Conservation (phyloP, 192 early-diverging fungal genomes). For the Pecoramyces ruminantium region DNA sequence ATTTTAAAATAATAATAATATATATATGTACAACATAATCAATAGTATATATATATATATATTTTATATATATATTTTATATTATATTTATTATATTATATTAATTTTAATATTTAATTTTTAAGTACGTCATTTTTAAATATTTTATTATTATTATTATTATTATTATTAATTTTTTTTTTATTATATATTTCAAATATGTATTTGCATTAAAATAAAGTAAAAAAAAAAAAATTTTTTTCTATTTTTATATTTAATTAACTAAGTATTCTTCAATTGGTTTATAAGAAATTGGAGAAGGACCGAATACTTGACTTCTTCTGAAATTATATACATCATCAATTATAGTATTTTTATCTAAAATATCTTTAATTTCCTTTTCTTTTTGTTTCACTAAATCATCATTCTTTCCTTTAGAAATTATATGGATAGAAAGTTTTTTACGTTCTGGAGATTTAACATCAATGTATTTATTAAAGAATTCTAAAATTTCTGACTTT, state of each 20-base stretch:
- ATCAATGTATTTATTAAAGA: conserved; percentile 37
- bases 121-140: no score
- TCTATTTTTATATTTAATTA: neutral
- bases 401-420: conserved; percentile 15
- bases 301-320: neutral
- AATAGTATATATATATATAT: no score
- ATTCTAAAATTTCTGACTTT: conserved; percentile 28
- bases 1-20: no score
- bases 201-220: no score
- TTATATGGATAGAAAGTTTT: conserved; percentile 53
- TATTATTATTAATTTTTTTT: no score
- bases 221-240: no score
- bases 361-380: neutral
- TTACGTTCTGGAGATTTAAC: conserved; percentile 24
- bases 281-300: neutral
- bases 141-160: no score
- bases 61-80: no score
- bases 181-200: no score
- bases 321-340: neutral
- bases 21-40: no score
- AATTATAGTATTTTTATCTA: neutral
- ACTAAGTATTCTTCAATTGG: neutral
- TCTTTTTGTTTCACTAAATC: neutral
- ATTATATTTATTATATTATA: no score
- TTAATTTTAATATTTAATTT: no score